These are phyloP conservation scores for Trichoderma harzianum DNA, from an alignment of 2,329 filamentous ascomycete species.

Conservation along the genomic window DNA sequence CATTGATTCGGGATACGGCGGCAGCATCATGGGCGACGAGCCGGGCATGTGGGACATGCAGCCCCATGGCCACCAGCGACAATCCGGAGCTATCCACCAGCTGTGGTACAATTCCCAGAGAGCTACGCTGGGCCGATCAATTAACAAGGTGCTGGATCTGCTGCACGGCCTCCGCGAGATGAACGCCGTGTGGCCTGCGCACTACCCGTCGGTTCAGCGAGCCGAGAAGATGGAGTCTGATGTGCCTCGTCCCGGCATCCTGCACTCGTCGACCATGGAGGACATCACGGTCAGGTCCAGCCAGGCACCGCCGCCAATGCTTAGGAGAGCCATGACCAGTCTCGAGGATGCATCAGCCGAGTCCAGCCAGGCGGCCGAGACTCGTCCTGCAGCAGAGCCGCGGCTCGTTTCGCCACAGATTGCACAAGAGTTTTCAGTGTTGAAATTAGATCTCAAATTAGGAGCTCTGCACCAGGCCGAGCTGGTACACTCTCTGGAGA, in stretches of 20 bases:
- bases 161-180: constrained; percentile 80
- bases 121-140: constrained; percentile 79
- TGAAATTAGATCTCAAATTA: constrained; percentile 92
- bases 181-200: constrained; percentile 89
- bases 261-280: constrained; percentile 59
- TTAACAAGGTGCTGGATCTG: constrained; percentile 80
- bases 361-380: constrained; percentile 69
- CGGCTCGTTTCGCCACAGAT: constrained; percentile 88
- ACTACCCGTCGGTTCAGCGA: constrained; percentile 83
- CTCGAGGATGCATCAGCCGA: constrained; percentile 57
- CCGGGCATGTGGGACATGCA: constrained; percentile 40
- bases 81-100: constrained; percentile 85
- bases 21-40: constrained; percentile 67
- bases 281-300: constrained; percentile 40
- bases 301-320: constrained; percentile 46
- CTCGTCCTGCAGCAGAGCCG: constrained; percentile 63
- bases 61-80: constrained; percentile 42
- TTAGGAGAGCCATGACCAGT: constrained; percentile 63
- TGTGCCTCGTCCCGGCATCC: constrained; percentile 58
- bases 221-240: constrained; percentile 45
- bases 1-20: constrained; percentile 87
- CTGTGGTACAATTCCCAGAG: constrained; percentile 94
- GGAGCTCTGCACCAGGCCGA: constrained; percentile 83
- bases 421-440: constrained; percentile 89
- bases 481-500: constrained; percentile 91